Base-by-base conservation (phyloP, 805 yeast species). In the Sugiyamaella chiloensis region DNA sequence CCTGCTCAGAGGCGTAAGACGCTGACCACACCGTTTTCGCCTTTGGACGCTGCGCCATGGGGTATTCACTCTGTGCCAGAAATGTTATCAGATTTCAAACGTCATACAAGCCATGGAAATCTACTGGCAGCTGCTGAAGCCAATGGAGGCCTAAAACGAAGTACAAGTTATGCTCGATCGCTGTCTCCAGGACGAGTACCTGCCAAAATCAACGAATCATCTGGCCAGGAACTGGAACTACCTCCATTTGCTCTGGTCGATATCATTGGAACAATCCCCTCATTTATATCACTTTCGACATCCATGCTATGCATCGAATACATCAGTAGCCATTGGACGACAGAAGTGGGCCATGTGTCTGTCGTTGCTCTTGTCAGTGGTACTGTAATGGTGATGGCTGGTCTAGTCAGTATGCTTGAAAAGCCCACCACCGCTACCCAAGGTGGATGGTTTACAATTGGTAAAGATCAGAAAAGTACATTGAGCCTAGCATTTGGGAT, bases 21-120 rank as follows among this genome's bases (percentile, higher is more conserved):
- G 12, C 21, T 20, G 32, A 23, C 44, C 2, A 40, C 49, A 4
- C 49, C 49, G 4, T 46, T 46, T 31, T 40, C 49, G 8, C 44
- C 44, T 11, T 19, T 46, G 4, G 49, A 46, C 4, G 40, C 52
- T 4, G 49, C 57, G 2, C 57, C 61, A 9, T 65, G 70, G 70
- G 70, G 70, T 12, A 52, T 65, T 27, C 63, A 52, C 46, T 59
- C 66, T 7, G 70, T 65, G 4, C 68, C 70, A 1, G 57, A 60
- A 6, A 56, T 65, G 55, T 58, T 65, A 30, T 57, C 59, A 8
- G 69, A 65, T 49, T 65, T 65, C 52, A 64, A 62, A 47, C 42
- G 68, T 14, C 68, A 65, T 51, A 62, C 69, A 0, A 61, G 66
- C 24, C 66, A 58, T 42, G 52, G 56, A 21, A 53, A 51, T 36